These are phyloP conservation scores for Boletus patriciae DNA, from an alignment of 768 basidiomycete genomes.

Conservation along the genomic window DNA sequence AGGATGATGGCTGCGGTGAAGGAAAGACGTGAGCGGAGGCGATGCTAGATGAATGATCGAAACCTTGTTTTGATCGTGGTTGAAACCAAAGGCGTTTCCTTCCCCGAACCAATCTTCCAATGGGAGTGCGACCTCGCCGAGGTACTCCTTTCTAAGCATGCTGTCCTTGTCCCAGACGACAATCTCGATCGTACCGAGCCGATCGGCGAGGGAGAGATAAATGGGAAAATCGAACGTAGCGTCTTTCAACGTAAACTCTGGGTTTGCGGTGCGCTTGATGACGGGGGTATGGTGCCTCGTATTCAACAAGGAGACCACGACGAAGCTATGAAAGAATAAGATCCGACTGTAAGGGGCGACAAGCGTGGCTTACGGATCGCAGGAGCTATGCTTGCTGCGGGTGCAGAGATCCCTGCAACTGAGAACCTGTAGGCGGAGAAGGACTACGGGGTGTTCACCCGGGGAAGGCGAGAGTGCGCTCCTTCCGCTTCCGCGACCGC, in stretches of 20 bases:
- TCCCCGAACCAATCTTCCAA: slow-evolving; percentile 79
- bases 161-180: slow-evolving; percentile 95
- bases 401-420: slow-evolving; percentile 60
- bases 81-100: slow-evolving; percentile 47
- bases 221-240: slow-evolving; percentile 91
- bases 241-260: slow-evolving; percentile 61
- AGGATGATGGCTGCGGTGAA: slow-evolving; percentile 44
- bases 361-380: slow-evolving; percentile 67
- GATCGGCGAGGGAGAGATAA: slow-evolving; percentile 71
- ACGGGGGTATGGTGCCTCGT: slow-evolving; percentile 72
- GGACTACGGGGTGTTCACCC: slow-evolving; percentile 66
- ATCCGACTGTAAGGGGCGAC: background rate
- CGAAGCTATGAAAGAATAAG: slow-evolving; percentile 50
- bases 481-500: slow-evolving; percentile 40
- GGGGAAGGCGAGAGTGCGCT: slow-evolving; percentile 44
- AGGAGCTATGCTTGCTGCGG: slow-evolving; percentile 66
- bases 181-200: slow-evolving; percentile 73
- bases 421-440: slow-evolving; percentile 67
- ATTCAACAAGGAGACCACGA: slow-evolving; percentile 61
- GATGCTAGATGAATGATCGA: slow-evolving; percentile 6
- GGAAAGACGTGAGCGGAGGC: background rate
- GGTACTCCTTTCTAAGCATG: slow-evolving; percentile 80
- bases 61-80: slow-evolving; percentile 72
- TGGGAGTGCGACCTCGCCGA: slow-evolving; percentile 81
- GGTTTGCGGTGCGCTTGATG: slow-evolving; percentile 68